Percentiles rank a stretch among this genome's conserved stretches.
Conservation (phyloP, 805 yeast genomes). For the Komagataella ulmi region DNA sequence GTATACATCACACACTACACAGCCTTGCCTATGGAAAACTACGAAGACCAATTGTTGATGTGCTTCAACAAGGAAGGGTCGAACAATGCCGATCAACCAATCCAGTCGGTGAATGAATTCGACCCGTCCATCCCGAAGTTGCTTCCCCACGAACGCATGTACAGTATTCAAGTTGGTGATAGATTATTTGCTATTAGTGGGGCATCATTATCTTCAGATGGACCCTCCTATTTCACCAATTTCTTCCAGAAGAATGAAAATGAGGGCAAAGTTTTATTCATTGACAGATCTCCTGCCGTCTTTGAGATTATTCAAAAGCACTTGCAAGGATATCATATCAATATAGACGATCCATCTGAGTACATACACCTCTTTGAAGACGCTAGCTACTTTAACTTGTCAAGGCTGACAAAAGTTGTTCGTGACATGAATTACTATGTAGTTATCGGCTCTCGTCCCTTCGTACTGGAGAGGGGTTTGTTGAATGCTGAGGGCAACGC, state of each 20-base stretch:
- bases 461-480: slow-evolving; percentile 44
- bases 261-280: slow-evolving; percentile 30
- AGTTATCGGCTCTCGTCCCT: slow-evolving; percentile 43
- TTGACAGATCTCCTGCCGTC: slow-evolving; percentile 63
- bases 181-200: slow-evolving; percentile 58
- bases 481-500: slow-evolving; percentile 50
- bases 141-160: slow-evolving; percentile 60
- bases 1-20: background rate
- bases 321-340: slow-evolving; percentile 67
- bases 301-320: slow-evolving; percentile 59
- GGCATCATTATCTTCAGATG: slow-evolving; percentile 74
- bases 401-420: slow-evolving; percentile 35
- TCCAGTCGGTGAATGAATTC: background rate
- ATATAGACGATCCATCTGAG: slow-evolving; percentile 44
- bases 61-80: background rate
- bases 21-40: background rate
- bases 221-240: slow-evolving; percentile 78
- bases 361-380: slow-evolving; percentile 55
- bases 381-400: slow-evolving; percentile 57
- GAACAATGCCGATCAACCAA: background rate
- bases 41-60: background rate
- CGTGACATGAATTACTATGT: slow-evolving; percentile 42
- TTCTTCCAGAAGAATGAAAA: slow-evolving; percentile 36
- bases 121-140: slow-evolving; percentile 33
- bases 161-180: slow-evolving; percentile 57